Base-by-base conservation (phyloP, 306 rosid species). In the Vigna trinervia region DNA sequence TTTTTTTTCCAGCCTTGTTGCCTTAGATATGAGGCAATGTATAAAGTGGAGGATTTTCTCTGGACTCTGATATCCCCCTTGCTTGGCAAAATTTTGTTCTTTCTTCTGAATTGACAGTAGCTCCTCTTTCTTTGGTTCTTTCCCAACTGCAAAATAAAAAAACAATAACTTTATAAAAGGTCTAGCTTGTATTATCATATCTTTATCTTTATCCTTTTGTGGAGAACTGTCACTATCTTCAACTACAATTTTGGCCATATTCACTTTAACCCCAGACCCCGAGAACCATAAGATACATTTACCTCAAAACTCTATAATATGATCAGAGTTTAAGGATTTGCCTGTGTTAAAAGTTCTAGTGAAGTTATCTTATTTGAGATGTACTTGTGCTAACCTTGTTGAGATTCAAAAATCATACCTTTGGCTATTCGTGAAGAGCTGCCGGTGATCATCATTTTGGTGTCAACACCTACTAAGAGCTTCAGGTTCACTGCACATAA, bases 31-130 rank as follows among this genome's bases (percentile, higher is more conserved):
- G 89, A 81, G 59, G 78, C 82, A 77, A 81, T 6, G 53, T 81
- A 83, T 57, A 92, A 89, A 15, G 91, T 77, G 14, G 87, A 83
- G 23, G 93, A 84, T 30, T 82, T 87, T 48, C 87, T 89, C 32
- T 82, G 87, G 7, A 94, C 84, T 74, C 84, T 65, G 41, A 82
- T 84, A 26, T 89, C 86, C 51, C 82, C 51, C 48, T 46, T 41
- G 91, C 62, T 59, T 94, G 89, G 32, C 97, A 94, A 57, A 77
- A 87, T 43, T 86, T 92, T 32, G 94, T 88, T 73, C 88, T 82
- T 65, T 68, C 30, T 71, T 88, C 87, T 75, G 80, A 79, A 53
- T 65, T 82, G 85, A 92, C 0, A 75, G 51, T 63, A 85, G 86
- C 77, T 78, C 81, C 57, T 71, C 57, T 77, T 76, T 82, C 82